Percentiles rank a stretch among this genome's conserved stretches.
Conservation (phyloP, 352 stramenopile species). For the Phytophthora melonis region DNA sequence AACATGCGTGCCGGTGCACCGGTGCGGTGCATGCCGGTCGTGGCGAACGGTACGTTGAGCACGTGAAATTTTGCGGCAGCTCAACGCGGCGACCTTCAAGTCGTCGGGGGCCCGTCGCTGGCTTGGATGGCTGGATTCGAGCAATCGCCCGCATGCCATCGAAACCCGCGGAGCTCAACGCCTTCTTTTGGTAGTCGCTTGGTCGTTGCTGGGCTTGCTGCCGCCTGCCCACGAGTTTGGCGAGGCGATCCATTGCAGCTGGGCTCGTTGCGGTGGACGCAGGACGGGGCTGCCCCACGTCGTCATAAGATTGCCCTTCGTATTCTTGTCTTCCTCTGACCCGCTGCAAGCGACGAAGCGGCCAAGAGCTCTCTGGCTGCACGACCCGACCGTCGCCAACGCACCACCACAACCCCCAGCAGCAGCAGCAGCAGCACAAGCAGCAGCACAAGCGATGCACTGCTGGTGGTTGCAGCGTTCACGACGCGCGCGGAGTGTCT, state of each 20-base stretch:
- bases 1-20: neutral
- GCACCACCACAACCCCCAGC: neutral
- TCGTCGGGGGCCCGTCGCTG: conserved; percentile 19
- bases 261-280: conserved; percentile 16
- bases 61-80: conserved; percentile 23
- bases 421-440: neutral
- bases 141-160: conserved; percentile 30
- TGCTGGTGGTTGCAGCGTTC: neutral
- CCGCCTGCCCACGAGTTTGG: conserved; percentile 25
- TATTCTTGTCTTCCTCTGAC: neutral
- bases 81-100: conserved; percentile 18
- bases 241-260: conserved; percentile 20
- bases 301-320: conserved; percentile 24
- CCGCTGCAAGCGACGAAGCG: conserved; percentile 18
- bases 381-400: neutral
- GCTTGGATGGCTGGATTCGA: conserved; percentile 29
- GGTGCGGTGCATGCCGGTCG: neutral
- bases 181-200: conserved; percentile 47
- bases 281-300: neutral
- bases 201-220: conserved; percentile 22
- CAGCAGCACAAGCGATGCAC: neutral
- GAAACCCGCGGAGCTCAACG: conserved; percentile 13
- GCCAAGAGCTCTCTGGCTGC: neutral
- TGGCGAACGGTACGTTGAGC: conserved; percentile 8
- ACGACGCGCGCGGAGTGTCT: conserved; percentile 1